These are phyloP conservation scores for Diaporthe vaccinii DNA, from an alignment of 2,329 filamentous ascomycete genomes.

Conservation along the genomic window DNA sequence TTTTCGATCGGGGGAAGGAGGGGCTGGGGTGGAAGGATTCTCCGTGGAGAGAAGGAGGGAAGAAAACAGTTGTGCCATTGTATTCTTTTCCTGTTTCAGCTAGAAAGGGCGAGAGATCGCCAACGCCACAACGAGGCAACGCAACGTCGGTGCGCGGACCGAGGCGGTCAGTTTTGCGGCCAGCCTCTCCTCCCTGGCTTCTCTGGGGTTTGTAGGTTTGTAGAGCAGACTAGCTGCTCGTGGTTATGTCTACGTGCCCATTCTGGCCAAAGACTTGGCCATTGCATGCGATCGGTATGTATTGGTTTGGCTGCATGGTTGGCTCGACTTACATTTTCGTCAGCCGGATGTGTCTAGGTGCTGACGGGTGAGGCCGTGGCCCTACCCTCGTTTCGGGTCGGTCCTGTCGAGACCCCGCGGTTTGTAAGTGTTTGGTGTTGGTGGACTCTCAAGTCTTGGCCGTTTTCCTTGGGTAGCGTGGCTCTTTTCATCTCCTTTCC, in stretches of 20 bases:
- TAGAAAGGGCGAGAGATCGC: constrained; percentile 13
- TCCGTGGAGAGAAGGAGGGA: constrained; percentile 5
- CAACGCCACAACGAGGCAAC: constrained; percentile 24
- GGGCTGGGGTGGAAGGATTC: neutral
- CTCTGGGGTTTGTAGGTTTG: neutral
- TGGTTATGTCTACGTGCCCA: neutral
- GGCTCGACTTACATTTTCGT: neutral
- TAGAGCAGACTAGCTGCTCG: neutral
- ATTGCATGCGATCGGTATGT: neutral
- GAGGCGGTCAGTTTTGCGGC: constrained; percentile 5
- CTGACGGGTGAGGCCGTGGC: constrained; percentile 25
- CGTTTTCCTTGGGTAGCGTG: constrained; percentile 25
- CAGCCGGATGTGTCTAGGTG: constrained; percentile 22
- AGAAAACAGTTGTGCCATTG: constrained; percentile 1
- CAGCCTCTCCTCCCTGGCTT: neutral
- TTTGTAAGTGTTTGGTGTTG: constrained; percentile 21
- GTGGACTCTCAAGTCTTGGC: constrained; percentile 28
- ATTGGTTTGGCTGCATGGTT: neutral
- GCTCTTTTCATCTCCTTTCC: neutral
- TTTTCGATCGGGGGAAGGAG: neutral
- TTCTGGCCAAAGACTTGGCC: neutral
- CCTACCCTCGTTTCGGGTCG: constrained; percentile 7
- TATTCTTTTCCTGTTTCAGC: constrained; percentile 24
- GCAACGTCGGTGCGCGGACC: constrained; percentile 29
- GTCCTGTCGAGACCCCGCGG: constrained; percentile 25